A percentile compares a stretch with the other conserved stretches of the same genome.
These are phyloP conservation scores for Phlyctochytrium planicorne DNA, from an alignment of 192 early-diverging fungal species.

Conservation along the genomic window DNA sequence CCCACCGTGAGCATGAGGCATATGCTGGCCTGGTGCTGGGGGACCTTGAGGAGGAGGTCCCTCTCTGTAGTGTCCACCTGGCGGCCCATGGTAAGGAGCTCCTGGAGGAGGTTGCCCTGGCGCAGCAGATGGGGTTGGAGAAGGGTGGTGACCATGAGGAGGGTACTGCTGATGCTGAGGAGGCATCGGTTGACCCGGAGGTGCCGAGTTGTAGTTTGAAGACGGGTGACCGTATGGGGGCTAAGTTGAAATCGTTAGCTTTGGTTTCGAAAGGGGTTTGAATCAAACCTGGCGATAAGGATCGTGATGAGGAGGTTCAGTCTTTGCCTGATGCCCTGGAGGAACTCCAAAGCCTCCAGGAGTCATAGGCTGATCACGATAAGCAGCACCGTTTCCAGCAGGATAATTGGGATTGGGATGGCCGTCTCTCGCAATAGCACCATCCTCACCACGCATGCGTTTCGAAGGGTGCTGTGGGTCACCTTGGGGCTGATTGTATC, in stretches of 20 bases:
- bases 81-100: neutral
- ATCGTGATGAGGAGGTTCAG: neutral
- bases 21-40: neutral
- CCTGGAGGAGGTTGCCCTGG: neutral
- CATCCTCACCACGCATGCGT: neutral
- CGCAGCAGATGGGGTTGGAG: neutral
- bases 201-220: neutral
- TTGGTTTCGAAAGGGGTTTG: neutral
- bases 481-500: neutral
- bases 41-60: no score
- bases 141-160: neutral
- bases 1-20: neutral
- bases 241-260: no score
- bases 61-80: neutral
- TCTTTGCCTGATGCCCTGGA: neutral
- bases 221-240: neutral
- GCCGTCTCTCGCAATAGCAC: neutral
- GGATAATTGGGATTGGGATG: no score
- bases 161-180: neutral
- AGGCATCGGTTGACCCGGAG: neutral
- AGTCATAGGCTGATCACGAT: no score
- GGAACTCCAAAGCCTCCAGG: no score
- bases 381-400: no score
- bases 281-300: neutral
- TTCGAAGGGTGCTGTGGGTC: slow-evolving; percentile 10